Evolutionary conservation across 106 monocot species (phyloP), one percentile per base, ranked within the genome.

Genomic region (Allium sativum): DNA sequence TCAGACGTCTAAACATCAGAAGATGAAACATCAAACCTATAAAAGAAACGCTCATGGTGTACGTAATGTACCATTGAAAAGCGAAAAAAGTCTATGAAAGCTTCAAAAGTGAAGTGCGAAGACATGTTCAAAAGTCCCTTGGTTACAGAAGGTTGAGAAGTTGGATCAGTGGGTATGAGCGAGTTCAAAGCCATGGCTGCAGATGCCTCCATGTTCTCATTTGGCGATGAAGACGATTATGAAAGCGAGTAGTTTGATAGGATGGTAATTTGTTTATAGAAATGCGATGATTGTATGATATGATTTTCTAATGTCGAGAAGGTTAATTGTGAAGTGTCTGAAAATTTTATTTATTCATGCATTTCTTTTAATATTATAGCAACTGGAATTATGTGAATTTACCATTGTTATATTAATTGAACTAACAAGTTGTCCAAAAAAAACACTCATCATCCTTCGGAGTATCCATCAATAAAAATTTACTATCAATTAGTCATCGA

Each of bases 1-100:
- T 20, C 70, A 8, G 76, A 84, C n/a, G 54, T 46, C 17, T 70
- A 42, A 20, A 6, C 52, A 15, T 21, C 68, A 0, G 52, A 77
- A 41, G 71, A 56, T 42, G 80, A 67, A 66, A 51, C 66, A 22
- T 20, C 47, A 56, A 67, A 50, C 31, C 22, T 78, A n/a, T n/a
- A n/a, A n/a, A n/a, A n/a, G n/a, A n/a, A n/a, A n/a, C 42, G 63
- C 74, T 42, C 68, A 74, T 61, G 64, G 66, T 10, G 21, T 82
- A 4, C 55, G 76, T 52, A 65, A 68, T 46, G 68, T 79, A 59
- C 65, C 75, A 8, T 54, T 79, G 17, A 76, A 71, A 60, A 53
- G 45, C 12, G 68, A 85, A 55, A 50, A 62, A 64, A 58, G 52
- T n/a, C 71, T n/a, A 19, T 72, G 10, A 75, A 65, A 45, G 42